Evolutionary conservation across 179 eudicot species (phyloP).

Genomic region (Vitellaria paradoxa): DNA sequence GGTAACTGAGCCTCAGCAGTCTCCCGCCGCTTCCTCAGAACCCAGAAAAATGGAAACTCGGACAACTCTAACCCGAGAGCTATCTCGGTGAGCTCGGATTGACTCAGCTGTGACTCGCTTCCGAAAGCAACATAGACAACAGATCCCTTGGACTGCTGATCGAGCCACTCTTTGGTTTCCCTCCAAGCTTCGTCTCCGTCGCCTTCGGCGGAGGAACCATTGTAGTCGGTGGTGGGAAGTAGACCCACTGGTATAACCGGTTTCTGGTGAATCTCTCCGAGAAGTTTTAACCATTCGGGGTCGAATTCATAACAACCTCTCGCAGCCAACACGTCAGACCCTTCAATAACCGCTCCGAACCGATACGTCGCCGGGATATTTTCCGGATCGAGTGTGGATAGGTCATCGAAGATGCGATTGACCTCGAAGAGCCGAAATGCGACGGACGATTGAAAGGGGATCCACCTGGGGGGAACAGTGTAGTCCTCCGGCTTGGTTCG

Average conservation of each 20-base stretch:
- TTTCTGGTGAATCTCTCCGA: conserved; percentile 10
- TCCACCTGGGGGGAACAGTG: conserved; percentile 15
- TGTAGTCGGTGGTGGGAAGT: background rate
- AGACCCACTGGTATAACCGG: conserved; percentile 21
- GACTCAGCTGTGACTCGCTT: conserved; percentile 38
- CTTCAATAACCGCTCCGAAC: conserved; percentile 3
- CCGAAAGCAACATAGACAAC: conserved; percentile 52
- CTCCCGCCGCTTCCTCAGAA: conserved; percentile 16
- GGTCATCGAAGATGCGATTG: conserved; percentile 5
- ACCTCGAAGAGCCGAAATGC: conserved; percentile 27
- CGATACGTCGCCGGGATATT: conserved; percentile 23
- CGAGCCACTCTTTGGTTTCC: conserved; percentile 32
- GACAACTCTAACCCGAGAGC: conserved; percentile 47
- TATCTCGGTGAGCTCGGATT: conserved; percentile 35
- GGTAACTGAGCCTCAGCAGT: conserved; percentile 30
- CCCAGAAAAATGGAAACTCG: conserved; percentile 44
- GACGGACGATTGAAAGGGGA: conserved; percentile 23
- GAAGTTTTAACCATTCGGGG: conserved; percentile 17
- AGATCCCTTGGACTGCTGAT: conserved; percentile 26
- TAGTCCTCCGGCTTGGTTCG: background rate
- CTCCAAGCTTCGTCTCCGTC: background rate
- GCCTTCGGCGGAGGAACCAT: background rate
- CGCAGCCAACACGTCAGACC: background rate
- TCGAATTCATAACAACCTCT: conserved; percentile 24
- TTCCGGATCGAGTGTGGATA: background rate